A percentile compares a stretch with the other conserved stretches of the same genome.
Evolutionary conservation across 345 rosid species (phyloP).

Genomic region (Isatis tinctoria): DNA sequence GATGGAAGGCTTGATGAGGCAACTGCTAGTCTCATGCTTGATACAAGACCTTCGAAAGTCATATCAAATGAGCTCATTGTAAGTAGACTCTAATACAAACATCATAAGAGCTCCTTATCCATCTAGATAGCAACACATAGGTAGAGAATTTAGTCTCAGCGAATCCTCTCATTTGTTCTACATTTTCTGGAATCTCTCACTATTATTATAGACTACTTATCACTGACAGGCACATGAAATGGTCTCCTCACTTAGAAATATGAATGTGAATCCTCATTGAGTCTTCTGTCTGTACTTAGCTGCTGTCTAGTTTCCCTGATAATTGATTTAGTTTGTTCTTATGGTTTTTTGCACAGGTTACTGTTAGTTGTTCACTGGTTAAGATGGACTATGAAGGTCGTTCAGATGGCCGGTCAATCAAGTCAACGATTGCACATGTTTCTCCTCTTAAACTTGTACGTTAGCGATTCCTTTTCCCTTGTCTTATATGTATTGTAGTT

Average conservation of each 20-base stretch:
- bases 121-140: background rate
- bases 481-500: background rate
- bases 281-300: background rate
- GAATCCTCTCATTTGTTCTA: background rate
- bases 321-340: constrained; percentile 5
- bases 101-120: background rate
- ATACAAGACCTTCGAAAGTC: constrained; percentile 94
- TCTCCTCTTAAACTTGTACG: constrained; percentile 94
- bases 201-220: background rate
- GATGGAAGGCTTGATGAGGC: constrained; percentile 92
- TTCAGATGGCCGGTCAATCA: constrained; percentile 90
- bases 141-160: background rate
- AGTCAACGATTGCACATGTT: constrained; percentile 88
- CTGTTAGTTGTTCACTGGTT: constrained; percentile 76
- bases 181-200: background rate
- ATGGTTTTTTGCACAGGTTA: constrained; percentile 56
- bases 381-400: constrained; percentile 95
- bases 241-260: background rate
- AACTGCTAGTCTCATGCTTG: constrained; percentile 83
- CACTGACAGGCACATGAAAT: background rate
- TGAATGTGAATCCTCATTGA: background rate
- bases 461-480: constrained; percentile 6
- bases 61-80: constrained; percentile 86
- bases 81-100: constrained; percentile 40
- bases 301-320: background rate